Base-by-base conservation (phyloP, 2,329 filamentous ascomycete genomes). In the Raffaelea arxii region DNA sequence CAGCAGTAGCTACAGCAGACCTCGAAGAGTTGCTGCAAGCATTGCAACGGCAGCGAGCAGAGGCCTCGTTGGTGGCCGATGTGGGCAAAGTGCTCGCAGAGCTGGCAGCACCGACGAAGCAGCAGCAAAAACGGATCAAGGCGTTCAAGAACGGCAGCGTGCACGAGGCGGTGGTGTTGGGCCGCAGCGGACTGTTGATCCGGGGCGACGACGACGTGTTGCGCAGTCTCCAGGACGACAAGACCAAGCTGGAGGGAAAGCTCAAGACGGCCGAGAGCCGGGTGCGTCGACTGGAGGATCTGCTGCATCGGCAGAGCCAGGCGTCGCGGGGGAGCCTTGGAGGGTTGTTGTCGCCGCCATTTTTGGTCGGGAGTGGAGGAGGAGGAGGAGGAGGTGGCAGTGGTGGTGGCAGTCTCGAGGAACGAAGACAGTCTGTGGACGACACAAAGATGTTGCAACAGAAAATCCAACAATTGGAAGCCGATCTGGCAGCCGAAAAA, bases 101-200 rank as follows among this genome's bases (percentile, higher is more conserved):
- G 46, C 72, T 97, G 14, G 82, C 82, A 59, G 79, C 77, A 47
- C 89, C 91, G 3, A 92, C 87, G 0, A 88, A 84, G 56, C 87
- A 92, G 61, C 90, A 94, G 59, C 78, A 82, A 50, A 90, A 88
- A 63, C 80, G 88, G 48, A 78, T 92, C 6, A 94, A 91, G 62
- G 89, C 88, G 5, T 97, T 98, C 70, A 96, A 96, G 61, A 92
- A 94, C 59, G 92, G 92, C 16, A 97, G 92, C 59, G 77, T 97
- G 32, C 89, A 96, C 57, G 92, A 97, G 60, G 83, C 84, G n/a
- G 80, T 79, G 3, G 80, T 79, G 3, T 75, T 96, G 51, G 88
- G 88, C n/a, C 80, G 84, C 57, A 94, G 86, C 53, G 91, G 88
- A 1, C 74, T 96, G 10, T 67, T 95, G 56, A 77, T 94, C 14